Percentiles rank a stretch among this genome's conserved stretches.
These are phyloP conservation scores for Fusarium subtropicale DNA, from an alignment of 2,329 filamentous ascomycete species.

Conservation along the genomic window DNA sequence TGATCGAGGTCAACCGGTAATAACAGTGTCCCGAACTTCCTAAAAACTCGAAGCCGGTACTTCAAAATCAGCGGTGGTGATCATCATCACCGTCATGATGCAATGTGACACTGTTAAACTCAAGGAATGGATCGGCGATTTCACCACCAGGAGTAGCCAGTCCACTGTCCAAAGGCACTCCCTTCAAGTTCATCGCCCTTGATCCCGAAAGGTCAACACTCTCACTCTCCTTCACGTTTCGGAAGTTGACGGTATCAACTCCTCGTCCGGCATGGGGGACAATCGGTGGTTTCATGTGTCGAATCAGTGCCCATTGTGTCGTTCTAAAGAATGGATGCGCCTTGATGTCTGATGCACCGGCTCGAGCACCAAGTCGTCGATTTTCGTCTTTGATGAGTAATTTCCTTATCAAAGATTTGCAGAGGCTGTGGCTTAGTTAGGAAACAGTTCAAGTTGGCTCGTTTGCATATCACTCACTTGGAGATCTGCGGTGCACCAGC, in stretches of 20 bases:
- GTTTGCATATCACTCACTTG: conserved; percentile 73
- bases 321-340: conserved; percentile 94
- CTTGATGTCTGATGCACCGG: conserved; percentile 97
- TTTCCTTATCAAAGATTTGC: conserved; percentile 96
- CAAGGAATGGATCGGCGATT: conserved; percentile 89
- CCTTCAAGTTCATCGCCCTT: conserved; percentile 69
- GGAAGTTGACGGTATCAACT: conserved; percentile 95
- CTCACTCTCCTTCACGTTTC: conserved; percentile 96
- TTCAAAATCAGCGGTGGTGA: conserved; percentile 25
- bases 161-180: conserved; percentile 87
- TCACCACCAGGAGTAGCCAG: conserved; percentile 87
- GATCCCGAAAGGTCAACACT: conserved; percentile 85
- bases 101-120: conserved; percentile 97
- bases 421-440: conserved; percentile 71
- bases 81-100: conserved; percentile 94
- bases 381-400: conserved; percentile 98
- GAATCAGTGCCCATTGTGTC: conserved; percentile 95
- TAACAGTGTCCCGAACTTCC: conserved; percentile 17
- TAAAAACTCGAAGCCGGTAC: not conserved
- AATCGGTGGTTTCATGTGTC: conserved; percentile 98
- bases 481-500: conserved; percentile 85
- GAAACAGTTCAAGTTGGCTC: not conserved
- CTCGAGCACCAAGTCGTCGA: conserved; percentile 89
- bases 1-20: conserved; percentile 17
- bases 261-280: conserved; percentile 90